Base-by-base conservation (phyloP, 352 stramenopile species). In the Pythium brassicae region DNA sequence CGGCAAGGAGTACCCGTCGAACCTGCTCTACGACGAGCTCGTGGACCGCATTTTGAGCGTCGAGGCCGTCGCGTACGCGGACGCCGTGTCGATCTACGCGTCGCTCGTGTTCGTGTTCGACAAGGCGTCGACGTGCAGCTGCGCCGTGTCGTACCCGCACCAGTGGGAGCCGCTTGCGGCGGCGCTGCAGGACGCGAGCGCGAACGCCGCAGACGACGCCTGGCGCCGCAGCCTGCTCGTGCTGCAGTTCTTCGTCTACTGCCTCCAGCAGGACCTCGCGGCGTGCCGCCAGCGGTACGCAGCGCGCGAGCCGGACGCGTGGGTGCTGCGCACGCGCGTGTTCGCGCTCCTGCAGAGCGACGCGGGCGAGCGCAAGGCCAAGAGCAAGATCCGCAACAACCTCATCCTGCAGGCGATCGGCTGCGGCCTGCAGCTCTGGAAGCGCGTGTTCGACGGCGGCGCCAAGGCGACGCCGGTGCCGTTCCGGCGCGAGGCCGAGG, bases 81-180 rank as follows among this genome's bases (percentile, higher is more conserved):
- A 90, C 50, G 79, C 83, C 26, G 76, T 89, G 23, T 76, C 81
- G 3, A 91, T 93, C 57, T 89, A 89, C 57, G 69, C 77, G 19
- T 82, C 82, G n/a, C 54, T 93, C 3, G 78, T 90, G 53, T 93
- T 91, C 65, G 80, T 91, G 1, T 91, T 87, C 44, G 83, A 93
- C 53, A 86, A 87, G 53, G 76, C 83, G 2, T 62, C 71, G 11
- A 64, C 78, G 14, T 92, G 83, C 53, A 86, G 77, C 44, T 86
- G 76, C 45, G 69, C 69, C 0, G 49, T 86, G 23, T 69, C 71
- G 20, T 93, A 87, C 47, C 84, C 84, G 8, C 76, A 87, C 39
- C 69, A 83, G 40, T 94, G 84, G 84, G 75, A 78, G 23, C 80
- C 78, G 15, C 52, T 91, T 14, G 71, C 70, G 6, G 78, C 64